phyloP scores from a whole-genome alignment of 805 yeast species.

The Isabelozyma heimii region DNA sequence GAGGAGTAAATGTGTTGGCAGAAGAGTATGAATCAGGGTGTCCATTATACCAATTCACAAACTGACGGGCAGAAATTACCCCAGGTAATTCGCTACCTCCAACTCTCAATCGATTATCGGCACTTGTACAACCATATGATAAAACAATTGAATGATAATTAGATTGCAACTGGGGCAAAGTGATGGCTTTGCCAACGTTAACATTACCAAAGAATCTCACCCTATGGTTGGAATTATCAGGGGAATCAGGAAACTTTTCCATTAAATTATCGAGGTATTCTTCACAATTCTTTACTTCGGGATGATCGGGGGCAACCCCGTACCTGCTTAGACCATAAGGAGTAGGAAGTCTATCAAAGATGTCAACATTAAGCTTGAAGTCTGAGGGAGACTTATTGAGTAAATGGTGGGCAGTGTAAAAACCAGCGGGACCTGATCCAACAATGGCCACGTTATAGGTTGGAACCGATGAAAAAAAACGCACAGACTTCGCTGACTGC shows the following conservation, averaged over 20 bases:
- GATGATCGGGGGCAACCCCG: slow-evolving; percentile 99
- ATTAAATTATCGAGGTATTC: slow-evolving; percentile 63
- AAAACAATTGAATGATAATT: slow-evolving; percentile 72
- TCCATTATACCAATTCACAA: slow-evolving; percentile 97
- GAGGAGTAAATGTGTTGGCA: slow-evolving; percentile 30
- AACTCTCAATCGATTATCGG: slow-evolving; percentile 52
- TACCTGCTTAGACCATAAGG: slow-evolving; percentile 90
- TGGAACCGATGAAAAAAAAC: slow-evolving; percentile 1
- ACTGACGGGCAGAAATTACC: slow-evolving; percentile 75
- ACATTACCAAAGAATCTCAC: slow-evolving; percentile 68
- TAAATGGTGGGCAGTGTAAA: slow-evolving; percentile 79
- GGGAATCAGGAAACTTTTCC: slow-evolving; percentile 11
- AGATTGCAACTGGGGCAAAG: slow-evolving; percentile 45
- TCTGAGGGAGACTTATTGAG: slow-evolving; percentile 45
- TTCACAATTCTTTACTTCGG: slow-evolving; percentile 86
- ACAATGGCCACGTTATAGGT: slow-evolving; percentile 62
- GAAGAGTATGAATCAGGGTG: slow-evolving; percentile 57
- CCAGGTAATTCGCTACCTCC: slow-evolving; percentile 63
- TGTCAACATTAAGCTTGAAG: slow-evolving; percentile 49
- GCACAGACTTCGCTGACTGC: too few relatives aligned
- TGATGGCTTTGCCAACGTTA: slow-evolving; percentile 60
- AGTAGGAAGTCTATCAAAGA: slow-evolving; percentile 81
- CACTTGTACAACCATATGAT: slow-evolving; percentile 76
- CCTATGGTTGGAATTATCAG: slow-evolving; percentile 13
- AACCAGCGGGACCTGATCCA: slow-evolving; percentile 97